Evolutionary conservation across 1,139 yeast genomes (phyloP), one percentile per base, ranked within the genome.

Genomic region (Lodderomyces metapsilosis): DNA sequence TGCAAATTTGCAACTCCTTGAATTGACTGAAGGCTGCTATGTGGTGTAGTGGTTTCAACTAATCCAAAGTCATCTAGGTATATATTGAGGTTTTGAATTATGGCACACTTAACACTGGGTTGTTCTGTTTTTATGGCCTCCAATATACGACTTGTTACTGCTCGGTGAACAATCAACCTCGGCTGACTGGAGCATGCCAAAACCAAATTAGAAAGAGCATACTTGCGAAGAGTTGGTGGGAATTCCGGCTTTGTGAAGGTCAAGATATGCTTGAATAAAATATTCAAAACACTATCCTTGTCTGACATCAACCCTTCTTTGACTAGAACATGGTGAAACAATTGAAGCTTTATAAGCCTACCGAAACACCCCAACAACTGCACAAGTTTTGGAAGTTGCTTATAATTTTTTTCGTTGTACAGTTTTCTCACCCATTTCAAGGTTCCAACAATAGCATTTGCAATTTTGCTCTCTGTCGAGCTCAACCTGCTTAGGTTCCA

Each of bases 281-380:
- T 66, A 48, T 80, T 80, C 37, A 71, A 65, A 0, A 83, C 69
- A 1, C 82, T 68, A 49, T 82, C 89, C 0, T 64, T 64, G 41
- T 69, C 68, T 45, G 82, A 53, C 1, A 77, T 77, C 11, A 77
- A 40, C 1, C 58, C 56, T 1, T 74, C 57, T 12, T 59, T 62
- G 6, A 62, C 36, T 50, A 84, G 78, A 1, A 69, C 40, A 0
- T 59, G 62, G 24, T 75, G 61, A 42, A 71, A 61, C 1, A 56
- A 58, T 43, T 80, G 84, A 43, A 87, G 71, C 15, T 76, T 66
- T 52, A 92, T 84, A 51, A 76, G 76, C 39, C 83, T 70, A 0
- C 91, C 94, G 61, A 88, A 78, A 39, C 77, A 75, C 0, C 95
- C 89, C 9, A 86, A 56, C 17, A 88, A 61, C 52, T 78, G 78